Evolutionary conservation across 257 asterid species (phyloP).

Genomic region (Fraxinus americana): DNA sequence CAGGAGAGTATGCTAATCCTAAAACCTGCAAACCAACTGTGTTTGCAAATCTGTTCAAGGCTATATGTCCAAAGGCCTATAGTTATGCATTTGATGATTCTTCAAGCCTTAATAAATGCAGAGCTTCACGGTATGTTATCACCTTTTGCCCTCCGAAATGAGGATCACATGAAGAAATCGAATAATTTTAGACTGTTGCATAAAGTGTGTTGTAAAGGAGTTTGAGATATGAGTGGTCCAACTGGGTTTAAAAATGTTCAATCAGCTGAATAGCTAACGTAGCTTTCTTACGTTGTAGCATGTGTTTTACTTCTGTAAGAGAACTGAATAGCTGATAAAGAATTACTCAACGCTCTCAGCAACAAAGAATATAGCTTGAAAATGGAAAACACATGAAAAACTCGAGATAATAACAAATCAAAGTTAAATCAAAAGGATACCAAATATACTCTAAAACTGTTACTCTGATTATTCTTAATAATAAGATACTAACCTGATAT

Average conservation of each 20-base stretch:
- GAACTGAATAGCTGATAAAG: neutral
- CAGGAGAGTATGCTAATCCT: conserved; percentile 72
- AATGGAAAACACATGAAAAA: neutral
- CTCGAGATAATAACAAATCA: neutral
- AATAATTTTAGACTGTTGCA: too few relatives aligned
- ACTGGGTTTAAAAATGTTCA: neutral
- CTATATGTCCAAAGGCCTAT: conserved; percentile 87
- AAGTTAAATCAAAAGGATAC: neutral
- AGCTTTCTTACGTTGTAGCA: neutral
- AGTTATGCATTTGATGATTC: conserved; percentile 91
- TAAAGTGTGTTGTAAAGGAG: neutral
- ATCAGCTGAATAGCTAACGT: conserved; percentile 3
- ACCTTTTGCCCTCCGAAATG: conserved; percentile 87
- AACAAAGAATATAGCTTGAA: neutral
- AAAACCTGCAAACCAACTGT: conserved; percentile 71
- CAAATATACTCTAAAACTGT: neutral
- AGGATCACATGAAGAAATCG: conserved; percentile 14
- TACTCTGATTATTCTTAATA: neutral
- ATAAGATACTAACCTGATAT: neutral
- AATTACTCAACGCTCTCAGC: neutral
- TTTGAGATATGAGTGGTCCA: neutral
- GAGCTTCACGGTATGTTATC: conserved; percentile 76
- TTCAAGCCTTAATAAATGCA: conserved; percentile 75
- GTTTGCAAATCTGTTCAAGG: conserved; percentile 79
- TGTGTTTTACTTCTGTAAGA: too few relatives aligned